A percentile compares a stretch with the other conserved stretches of the same genome.
These are phyloP conservation scores for Pseudonitzschia pungens DNA, from an alignment of 108 stramenopile genomes.

Conservation along the genomic window DNA sequence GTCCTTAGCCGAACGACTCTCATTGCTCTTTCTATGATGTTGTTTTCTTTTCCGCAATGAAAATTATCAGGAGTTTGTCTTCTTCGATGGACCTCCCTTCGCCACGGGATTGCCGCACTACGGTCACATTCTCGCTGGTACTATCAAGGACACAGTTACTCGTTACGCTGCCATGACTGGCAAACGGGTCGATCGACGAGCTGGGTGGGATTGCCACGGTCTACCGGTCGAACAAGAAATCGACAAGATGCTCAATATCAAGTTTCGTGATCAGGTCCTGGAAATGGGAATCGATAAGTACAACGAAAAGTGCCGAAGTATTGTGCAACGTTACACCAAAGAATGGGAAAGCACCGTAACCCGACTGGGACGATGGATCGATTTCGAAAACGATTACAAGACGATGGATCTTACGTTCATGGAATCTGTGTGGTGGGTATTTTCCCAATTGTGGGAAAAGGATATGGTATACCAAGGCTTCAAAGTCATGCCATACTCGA, in stretches of 20 bases:
- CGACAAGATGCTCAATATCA: constrained; percentile 94
- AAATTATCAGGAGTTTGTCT: constrained; percentile 79
- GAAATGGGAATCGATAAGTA: constrained; percentile 98
- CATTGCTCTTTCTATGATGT: background rate
- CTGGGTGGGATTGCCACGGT: constrained; percentile 99
- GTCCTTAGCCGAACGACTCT: background rate
- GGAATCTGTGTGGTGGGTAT: constrained; percentile 99
- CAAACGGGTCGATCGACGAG: constrained; percentile 90
- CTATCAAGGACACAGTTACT: constrained; percentile 99
- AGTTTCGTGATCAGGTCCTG: constrained; percentile 91
- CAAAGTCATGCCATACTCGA: constrained; percentile 99
- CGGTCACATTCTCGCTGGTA: constrained; percentile 99
- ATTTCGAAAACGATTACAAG: constrained; percentile 99
- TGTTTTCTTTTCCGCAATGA: background rate
- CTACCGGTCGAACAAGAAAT: constrained; percentile 99
- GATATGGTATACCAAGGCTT: constrained; percentile 97
- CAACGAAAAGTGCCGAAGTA: constrained; percentile 95
- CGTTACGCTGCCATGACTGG: constrained; percentile 96
- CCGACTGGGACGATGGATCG: constrained; percentile 98
- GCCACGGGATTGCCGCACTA: constrained; percentile 99
- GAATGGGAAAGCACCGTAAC: constrained; percentile 98
- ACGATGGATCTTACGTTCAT: constrained; percentile 98
- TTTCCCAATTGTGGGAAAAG: constrained; percentile 92
- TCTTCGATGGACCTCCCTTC: constrained; percentile 99
- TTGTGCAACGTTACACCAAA: constrained; percentile 94